These are phyloP conservation scores for Macadamia tetraphylla DNA, from an alignment of 164 flowering plant species.

Conservation along the genomic window DNA sequence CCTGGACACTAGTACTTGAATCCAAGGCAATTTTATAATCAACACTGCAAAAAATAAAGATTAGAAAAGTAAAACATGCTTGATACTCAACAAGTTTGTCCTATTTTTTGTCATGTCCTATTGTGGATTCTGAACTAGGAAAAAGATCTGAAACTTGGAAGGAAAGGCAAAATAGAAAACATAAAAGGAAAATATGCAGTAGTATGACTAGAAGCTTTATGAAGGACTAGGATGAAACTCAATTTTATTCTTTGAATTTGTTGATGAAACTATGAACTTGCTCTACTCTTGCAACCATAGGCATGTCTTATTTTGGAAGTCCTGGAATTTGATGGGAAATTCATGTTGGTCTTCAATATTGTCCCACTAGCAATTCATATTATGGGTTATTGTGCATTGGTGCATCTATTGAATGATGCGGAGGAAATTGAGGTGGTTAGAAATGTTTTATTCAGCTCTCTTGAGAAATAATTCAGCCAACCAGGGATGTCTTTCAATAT, in stretches of 20 bases:
- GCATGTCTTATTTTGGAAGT: not conserved
- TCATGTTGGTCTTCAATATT: not conserved
- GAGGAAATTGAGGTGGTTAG: not conserved
- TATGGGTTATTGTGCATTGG: not conserved
- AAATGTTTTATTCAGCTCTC: not conserved
- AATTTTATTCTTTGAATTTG: not conserved
- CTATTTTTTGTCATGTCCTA: no score
- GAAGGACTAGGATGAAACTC: not conserved
- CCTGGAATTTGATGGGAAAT: not conserved
- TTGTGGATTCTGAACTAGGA: no score
- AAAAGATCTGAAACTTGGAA: no score
- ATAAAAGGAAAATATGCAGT: no score
- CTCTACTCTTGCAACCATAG: not conserved
- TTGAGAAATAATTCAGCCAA: not conserved
- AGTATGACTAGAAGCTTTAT: no score
- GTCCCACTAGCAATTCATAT: not conserved
- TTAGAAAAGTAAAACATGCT: no score
- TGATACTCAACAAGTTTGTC: no score
- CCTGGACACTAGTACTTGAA: no score
- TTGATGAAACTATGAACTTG: not conserved
- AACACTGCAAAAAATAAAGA: no score
- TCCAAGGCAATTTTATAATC: no score
- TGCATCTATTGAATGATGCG: not conserved
- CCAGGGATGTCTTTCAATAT: no score
- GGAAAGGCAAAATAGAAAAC: no score